Conservation (phyloP, 176 grass and related monocot species). For the Pontederia crassipes region DNA sequence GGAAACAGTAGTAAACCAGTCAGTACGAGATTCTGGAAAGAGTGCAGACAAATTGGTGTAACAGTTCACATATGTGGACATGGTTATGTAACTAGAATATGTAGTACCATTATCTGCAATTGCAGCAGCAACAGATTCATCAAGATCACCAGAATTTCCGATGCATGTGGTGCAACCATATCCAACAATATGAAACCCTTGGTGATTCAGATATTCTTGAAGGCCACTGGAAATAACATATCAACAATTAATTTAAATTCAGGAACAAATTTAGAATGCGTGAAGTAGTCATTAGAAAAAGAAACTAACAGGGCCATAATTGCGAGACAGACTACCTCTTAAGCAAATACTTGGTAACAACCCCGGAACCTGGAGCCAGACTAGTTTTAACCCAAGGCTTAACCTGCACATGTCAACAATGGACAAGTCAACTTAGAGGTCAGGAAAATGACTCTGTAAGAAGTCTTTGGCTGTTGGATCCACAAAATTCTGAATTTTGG, state of each 20-base stretch:
- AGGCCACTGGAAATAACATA: conserved; percentile 38
- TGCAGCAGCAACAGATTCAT: conserved; percentile 66
- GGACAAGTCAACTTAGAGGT: conserved; percentile 3
- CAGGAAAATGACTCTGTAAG: neutral
- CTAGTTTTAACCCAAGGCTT: conserved; percentile 98
- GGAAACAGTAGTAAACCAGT: neutral
- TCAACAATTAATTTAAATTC: neutral
- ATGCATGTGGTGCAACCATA: conserved; percentile 96
- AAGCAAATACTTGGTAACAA: conserved; percentile 90
- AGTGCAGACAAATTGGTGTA: neutral
- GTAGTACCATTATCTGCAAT: conserved; percentile 74
- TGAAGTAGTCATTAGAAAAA: neutral
- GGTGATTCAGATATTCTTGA: conserved; percentile 73
- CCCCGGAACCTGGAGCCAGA: conserved; percentile 89
- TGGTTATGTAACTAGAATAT: neutral
- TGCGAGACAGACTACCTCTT: conserved; percentile 43
- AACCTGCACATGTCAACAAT: conserved; percentile 29
- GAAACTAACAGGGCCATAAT: neutral
- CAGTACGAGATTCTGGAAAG: neutral
- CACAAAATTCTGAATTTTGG: neutral
- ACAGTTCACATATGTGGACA: neutral
- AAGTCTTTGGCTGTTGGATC: neutral
- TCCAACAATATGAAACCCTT: conserved; percentile 81
- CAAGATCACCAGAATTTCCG: conserved; percentile 85
- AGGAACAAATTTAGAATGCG: neutral